Evolutionary conservation across 495 filamentous ascomycete species (phyloP).

Genomic region (Lichenothelia convexa): DNA sequence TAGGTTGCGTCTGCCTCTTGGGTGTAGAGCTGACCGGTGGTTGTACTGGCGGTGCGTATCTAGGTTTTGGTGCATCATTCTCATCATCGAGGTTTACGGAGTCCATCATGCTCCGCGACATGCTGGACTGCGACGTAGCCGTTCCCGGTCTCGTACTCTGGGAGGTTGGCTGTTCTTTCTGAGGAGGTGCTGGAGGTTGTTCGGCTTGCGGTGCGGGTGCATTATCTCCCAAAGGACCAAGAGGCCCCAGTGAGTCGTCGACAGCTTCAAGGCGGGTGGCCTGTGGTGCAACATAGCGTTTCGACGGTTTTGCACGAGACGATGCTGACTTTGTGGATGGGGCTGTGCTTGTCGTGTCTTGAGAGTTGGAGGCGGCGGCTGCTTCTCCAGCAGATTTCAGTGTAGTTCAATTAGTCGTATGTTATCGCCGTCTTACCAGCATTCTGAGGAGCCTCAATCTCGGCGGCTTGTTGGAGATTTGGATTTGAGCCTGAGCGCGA

Average conservation of each 20-base stretch:
- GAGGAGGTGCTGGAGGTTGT: slow-evolving; percentile 69
- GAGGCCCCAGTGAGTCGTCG: slow-evolving; percentile 78
- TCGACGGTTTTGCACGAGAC: slow-evolving; percentile 38
- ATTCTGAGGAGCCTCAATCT: slow-evolving; percentile 6
- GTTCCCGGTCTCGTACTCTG: slow-evolving; percentile 37
- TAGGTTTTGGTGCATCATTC: slow-evolving; percentile 34
- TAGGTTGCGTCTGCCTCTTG: slow-evolving; percentile 52
- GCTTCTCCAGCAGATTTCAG: neutral
- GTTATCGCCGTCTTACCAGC: neutral
- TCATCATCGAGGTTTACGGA: slow-evolving; percentile 46
- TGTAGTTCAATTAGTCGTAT: neutral
- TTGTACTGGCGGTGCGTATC: slow-evolving; percentile 60
- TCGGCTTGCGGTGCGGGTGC: slow-evolving; percentile 30
- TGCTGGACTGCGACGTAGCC: slow-evolving; percentile 30
- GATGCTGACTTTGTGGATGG: neutral
- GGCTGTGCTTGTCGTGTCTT: neutral
- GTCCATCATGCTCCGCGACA: slow-evolving; percentile 37
- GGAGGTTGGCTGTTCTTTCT: slow-evolving; percentile 48
- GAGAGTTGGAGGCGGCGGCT: neutral
- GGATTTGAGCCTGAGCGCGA: slow-evolving; percentile 16
- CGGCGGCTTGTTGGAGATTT: slow-evolving; percentile 12
- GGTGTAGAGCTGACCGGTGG: slow-evolving; percentile 23
- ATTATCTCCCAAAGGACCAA: slow-evolving; percentile 62
- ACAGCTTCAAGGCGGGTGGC: slow-evolving; percentile 72
- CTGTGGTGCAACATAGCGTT: slow-evolving; percentile 66